Percentiles rank a stretch among this genome's conserved stretches.
Evolutionary conservation across 176 grass and related monocot genomes (phyloP).

Genomic region (Pontederia crassipes): DNA sequence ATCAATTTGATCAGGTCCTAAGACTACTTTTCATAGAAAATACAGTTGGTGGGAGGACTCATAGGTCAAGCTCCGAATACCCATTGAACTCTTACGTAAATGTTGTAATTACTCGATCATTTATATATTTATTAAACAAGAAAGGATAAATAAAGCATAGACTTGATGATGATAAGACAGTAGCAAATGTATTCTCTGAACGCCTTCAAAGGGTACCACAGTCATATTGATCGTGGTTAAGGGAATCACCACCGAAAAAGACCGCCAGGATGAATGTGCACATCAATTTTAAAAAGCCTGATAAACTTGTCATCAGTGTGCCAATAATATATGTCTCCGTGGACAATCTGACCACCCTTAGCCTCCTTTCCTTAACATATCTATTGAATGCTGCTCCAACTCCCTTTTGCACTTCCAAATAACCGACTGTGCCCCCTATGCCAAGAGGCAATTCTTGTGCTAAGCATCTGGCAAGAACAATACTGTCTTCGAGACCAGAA

Average conservation of each 20-base stretch:
- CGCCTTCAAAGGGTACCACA: conserved; percentile 27
- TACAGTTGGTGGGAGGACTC: no score
- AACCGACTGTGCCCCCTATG: background rate
- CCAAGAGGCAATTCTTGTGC: background rate
- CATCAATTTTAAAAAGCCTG: conserved; percentile 18
- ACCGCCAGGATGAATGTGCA: conserved; percentile 6
- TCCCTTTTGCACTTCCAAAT: background rate
- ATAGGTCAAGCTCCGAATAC: no score
- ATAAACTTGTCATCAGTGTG: background rate
- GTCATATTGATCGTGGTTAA: conserved; percentile 22
- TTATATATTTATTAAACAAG: no score
- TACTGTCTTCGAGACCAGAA: conserved; percentile 22
- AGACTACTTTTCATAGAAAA: no score
- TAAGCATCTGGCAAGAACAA: conserved; percentile 20
- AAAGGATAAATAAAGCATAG: no score
- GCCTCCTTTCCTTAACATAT: conserved; percentile 31
- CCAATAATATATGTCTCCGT: conserved; percentile 20
- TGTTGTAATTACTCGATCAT: no score
- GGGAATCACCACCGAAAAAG: conserved; percentile 17
- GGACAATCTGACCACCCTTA: conserved; percentile 18
- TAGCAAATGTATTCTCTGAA: no score
- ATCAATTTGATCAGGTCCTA: no score
- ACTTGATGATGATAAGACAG: no score
- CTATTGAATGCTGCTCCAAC: background rate
- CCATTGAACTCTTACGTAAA: no score